A percentile compares a stretch with the other conserved stretches of the same genome.
phyloP scores from a whole-genome alignment of 176 grass and related monocot genomes.

The Pharus latifolius region DNA sequence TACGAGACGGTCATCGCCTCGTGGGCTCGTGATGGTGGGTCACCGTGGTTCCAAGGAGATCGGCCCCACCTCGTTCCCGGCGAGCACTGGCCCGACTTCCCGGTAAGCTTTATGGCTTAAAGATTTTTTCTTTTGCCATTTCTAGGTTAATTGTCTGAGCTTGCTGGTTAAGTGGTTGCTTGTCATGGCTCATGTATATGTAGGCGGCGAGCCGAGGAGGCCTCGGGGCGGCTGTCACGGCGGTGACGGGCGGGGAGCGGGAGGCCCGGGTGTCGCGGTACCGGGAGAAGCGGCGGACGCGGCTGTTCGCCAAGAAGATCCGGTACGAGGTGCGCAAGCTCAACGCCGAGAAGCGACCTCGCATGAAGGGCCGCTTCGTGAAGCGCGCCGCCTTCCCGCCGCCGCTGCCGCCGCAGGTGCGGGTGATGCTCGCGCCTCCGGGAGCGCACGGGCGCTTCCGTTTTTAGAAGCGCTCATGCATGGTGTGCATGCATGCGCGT shows the following conservation, averaged over 20 bases:
- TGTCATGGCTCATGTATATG: neutral
- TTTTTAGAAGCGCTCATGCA: slow-evolving; percentile 32
- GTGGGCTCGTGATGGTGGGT: slow-evolving; percentile 50
- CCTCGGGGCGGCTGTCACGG: slow-evolving; percentile 4
- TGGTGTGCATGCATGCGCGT: neutral
- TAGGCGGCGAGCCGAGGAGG: slow-evolving; percentile 8
- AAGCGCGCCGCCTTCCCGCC: slow-evolving; percentile 44
- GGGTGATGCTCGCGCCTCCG: neutral
- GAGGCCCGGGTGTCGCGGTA: slow-evolving; percentile 92
- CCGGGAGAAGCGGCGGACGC: slow-evolving; percentile 84
- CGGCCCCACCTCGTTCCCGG: slow-evolving; percentile 32
- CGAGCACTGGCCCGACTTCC: slow-evolving; percentile 50
- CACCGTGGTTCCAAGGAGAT: slow-evolving; percentile 70
- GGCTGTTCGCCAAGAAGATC: slow-evolving; percentile 97
- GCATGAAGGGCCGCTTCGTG: slow-evolving; percentile 98
- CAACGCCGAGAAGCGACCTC: slow-evolving; percentile 96
- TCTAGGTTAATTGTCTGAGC: neutral
- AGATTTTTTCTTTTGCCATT: neutral
- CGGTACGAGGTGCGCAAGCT: slow-evolving; percentile 99
- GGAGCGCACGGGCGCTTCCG: slow-evolving; percentile 10
- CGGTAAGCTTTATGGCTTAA: slow-evolving; percentile 23
- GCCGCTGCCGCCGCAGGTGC: neutral
- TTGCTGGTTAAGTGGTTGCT: neutral
- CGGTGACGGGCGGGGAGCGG: slow-evolving; percentile 55
- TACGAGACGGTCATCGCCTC: slow-evolving; percentile 73